Base-by-base conservation (phyloP, 2,329 filamentous ascomycete genomes). In the Fusarium heterosporum region DNA sequence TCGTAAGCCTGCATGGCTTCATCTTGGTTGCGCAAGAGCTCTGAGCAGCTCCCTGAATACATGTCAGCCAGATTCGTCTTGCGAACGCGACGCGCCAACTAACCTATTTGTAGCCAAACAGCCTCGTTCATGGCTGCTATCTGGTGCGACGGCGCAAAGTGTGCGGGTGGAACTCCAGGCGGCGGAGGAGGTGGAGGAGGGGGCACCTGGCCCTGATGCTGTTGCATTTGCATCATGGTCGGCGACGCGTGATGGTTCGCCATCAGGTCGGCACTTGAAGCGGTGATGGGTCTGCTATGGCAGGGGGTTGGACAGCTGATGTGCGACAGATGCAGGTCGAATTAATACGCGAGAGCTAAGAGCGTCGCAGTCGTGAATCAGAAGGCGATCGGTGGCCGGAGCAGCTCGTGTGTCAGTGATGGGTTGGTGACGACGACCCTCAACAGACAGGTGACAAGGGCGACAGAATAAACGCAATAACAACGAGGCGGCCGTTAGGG, bases 41-140 rank as follows among this genome's bases (percentile, higher is more conserved):
- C 95, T 22, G 93, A 92, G 64, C 97, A 86, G 73, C 89, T 92
- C 36, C 95, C 94, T 97, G 63, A 53, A 50, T 55, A 8, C n/a
- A 46, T 70, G 69, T 59, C 46, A 69, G 69, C 69, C 73, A 64
- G 22, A 57, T 45, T 61, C 55, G 57, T 38, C 52, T 66, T 50
- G 45, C 39, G 38, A 51, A 48, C 55, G 47, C 51, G 57, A 62
- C 49, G 55, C 48, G 47, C 36, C 34, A 40, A 79, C 89, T 67
- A 90, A 97, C 93, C 95, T 71, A 98, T 91, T 77, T 96, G 92
- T 75, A 97, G 86, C 95, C 95, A 98, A 55, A 97, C 89, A 47
- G 86, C 85, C 80, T 98, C 95, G 74, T 97, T 98, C 74, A 95
- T 86, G 8, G 87, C 83, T 8, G 88, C 85, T 52, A 97, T 87